Evolutionary conservation across 441 rosid genomes (phyloP), one percentile per base, ranked within the genome.

Genomic region (Gossypium davidsonii): DNA sequence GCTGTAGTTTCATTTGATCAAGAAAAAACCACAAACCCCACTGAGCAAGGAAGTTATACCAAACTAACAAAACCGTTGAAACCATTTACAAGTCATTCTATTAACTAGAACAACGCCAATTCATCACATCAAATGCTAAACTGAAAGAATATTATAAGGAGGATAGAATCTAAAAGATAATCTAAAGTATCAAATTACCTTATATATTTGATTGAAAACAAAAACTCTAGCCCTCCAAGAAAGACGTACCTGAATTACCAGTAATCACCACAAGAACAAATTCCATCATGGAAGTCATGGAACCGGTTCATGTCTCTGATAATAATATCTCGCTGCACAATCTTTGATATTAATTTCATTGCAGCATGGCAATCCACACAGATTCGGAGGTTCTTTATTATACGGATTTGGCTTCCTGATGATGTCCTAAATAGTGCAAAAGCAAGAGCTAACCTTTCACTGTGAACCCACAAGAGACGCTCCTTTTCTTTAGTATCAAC

Each of bases 391-490:
- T 91, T 94, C 75, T 94, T 91, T 42, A 90, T 88, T 55, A 91
- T 88, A 39, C 88, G 83, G 72, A 94, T 79, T 26, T 80, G 81
- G 66, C 83, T 81, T 70, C 83, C 77, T n/a, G 80, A 73, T 34
- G 95, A 82, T 49, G 74, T 81, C 84, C 80, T 85, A 75, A 86
- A 75, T 58, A 94, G 82, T 42, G 82, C 89, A 83, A 75, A 92
- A 25, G 93, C 97, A 49, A 94, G 76, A 83, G 98, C 96, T 66
- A 94, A 73, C 82, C 94, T 88, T 82, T 91, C 98, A 75, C 94
- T 87, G 80, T 92, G 97, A 62, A 86, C 74, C 97, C 97, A 94
- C 81, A 90, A 70, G 69, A 82, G 81, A 18, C 78, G 84, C 66
- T 81, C 83, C 82, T 90, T 92, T 63, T 86, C 88, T 71, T 83